Evolutionary conservation across 306 rosid genomes (phyloP), one percentile per base, ranked within the genome.

Genomic region (Dryas octopetala): DNA sequence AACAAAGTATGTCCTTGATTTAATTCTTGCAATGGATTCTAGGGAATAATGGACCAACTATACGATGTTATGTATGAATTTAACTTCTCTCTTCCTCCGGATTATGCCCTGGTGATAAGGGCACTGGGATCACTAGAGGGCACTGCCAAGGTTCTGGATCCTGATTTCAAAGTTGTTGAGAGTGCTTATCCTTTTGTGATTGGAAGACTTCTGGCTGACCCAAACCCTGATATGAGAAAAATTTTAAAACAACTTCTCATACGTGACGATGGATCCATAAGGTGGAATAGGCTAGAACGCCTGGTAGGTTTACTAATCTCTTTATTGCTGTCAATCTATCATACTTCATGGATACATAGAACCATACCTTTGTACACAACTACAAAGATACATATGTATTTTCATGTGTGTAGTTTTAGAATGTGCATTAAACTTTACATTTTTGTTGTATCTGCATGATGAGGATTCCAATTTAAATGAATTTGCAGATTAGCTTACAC

Each of bases 251-350:
- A 92, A 80, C 97, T 95, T 80, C 83, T 95, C 63, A 95, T 95
- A 73, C 70, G 90, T 62, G 90, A 88, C 19, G 85, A 95, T 75
- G 99, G 99, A 83, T 89, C 99, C 43, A 84, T 95, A 52, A 85
- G 99, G 83, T 95, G 99, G 99, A 90, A 88, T 83, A 92, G 99
- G 82, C 87, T 95, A 43, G 97, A 90, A 79, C 97, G 97, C 77
- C 81, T 92, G 83, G 99, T 95, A 86, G 62, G 85, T 64, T 65
- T 82, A 54, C 58, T 80, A 46, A 32, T 46, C 62, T 74, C 73
- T 74, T 49, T 15, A 17, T 62, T 45, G 9, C 72, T 59, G 65
- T 71, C 67, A 70, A 12, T 23, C 51, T 44, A 40, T 43, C 75
- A 44, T 75, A 67, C 59, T 70, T 68, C 62, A 50, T 32, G 23